Percentiles rank a stretch among this genome's conserved stretches.
Evolutionary conservation across 148 eudicot species (phyloP).

Genomic region (Nepenthes gracilis): DNA sequence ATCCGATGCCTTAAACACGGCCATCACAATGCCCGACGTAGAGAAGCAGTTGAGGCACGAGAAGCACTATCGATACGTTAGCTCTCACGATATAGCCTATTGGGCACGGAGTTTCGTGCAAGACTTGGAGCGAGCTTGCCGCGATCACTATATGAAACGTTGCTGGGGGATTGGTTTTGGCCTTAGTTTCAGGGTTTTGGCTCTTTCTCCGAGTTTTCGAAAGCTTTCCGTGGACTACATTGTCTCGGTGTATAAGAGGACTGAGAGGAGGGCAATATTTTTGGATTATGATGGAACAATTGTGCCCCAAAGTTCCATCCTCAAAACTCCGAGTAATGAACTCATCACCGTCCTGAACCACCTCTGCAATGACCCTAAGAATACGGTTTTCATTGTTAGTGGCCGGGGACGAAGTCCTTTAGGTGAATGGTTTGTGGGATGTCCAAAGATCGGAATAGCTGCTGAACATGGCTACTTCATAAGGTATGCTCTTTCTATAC

Average conservation of each 20-base stretch:
- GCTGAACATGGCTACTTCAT: constrained; percentile 80
- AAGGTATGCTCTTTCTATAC: constrained; percentile 27
- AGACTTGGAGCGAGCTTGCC: constrained; percentile 56
- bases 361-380: constrained; percentile 38
- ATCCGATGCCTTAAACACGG: constrained; percentile 41
- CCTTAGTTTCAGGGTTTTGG: constrained; percentile 38
- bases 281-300: constrained; percentile 77
- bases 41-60: constrained; percentile 51
- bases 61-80: constrained; percentile 61
- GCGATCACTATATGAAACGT: constrained; percentile 43
- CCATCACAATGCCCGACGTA: constrained; percentile 28
- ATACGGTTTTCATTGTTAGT: constrained; percentile 62
- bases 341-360: constrained; percentile 33
- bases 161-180: constrained; percentile 78
- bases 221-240: constrained; percentile 39
- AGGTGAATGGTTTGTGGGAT: constrained; percentile 45
- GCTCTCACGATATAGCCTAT: constrained; percentile 60
- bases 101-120: constrained; percentile 66
- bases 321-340: constrained; percentile 38
- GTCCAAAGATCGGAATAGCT: constrained; percentile 61
- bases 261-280: constrained; percentile 53
- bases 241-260: constrained; percentile 33
- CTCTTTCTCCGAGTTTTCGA: constrained; percentile 58
- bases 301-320: constrained; percentile 30
- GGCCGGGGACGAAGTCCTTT: constrained; percentile 45